Base-by-base conservation (phyloP, 805 yeast genomes). In the Starmerella floricola region DNA sequence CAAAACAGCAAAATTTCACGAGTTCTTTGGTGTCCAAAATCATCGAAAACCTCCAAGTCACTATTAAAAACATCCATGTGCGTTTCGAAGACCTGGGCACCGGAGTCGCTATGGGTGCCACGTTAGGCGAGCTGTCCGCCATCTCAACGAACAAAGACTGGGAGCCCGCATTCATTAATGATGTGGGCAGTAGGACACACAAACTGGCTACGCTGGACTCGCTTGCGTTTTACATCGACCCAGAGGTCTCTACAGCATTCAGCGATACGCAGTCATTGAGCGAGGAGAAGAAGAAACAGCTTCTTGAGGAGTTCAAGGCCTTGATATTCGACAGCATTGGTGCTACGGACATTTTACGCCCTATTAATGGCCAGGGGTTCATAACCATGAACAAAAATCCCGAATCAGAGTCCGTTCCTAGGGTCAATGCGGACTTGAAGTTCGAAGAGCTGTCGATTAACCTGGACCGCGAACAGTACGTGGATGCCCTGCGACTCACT, bases 391-490 rank as follows among this genome's bases (percentile, higher is more conserved):
- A 83, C 62, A 91, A 91, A 57, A 79, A 74, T 34, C 58, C 18
- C 18, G 40, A 42, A 30, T 40, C 37, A 52, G 62, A 37, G 91
- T 91, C 6, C 20, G 40, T 32, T 10, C 55, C 56, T 11, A 91
- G 83, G 57, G 69, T 84, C 17, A 71, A 74, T 31, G 73, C 86
- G 0, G 81, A 83, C 46, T 63, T 91, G 40, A 73, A 78, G 48
- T 91, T 87, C 59, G 87, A 87, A 40, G 94, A 91, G 55, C 78
- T 93, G 53, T 81, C 93, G n/a, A 64, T 93, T 12, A 84, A 79
- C 42, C 65, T 91, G 44, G 91, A 88, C 57, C 77, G 88, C 42
- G 72, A 73, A 39, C 96, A 88, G 58, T 91, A 91, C 59, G 69
- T 80, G 31, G 91, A 83, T 55, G 68, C 84, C 1, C 64, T 93